These are phyloP conservation scores for Cytospora piceae DNA, from an alignment of 2,329 filamentous ascomycete species.

Conservation along the genomic window DNA sequence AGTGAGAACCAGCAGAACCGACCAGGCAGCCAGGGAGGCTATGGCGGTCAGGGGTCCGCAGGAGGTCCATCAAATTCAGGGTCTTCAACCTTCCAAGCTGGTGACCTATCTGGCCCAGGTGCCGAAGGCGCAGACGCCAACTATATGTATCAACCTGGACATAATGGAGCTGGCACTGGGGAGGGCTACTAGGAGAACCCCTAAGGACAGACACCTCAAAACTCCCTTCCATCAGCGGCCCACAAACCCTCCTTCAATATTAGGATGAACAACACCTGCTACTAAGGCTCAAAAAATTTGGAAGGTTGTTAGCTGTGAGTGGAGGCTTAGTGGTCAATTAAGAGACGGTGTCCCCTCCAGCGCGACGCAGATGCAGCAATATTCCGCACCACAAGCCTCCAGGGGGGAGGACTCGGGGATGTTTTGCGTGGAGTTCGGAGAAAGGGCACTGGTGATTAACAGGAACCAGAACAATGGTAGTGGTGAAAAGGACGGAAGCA, in stretches of 20 bases:
- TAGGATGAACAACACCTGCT: background rate
- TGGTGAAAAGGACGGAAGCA: slow-evolving; percentile 9
- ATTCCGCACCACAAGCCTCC: background rate
- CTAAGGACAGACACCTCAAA: background rate
- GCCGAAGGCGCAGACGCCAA: slow-evolving; percentile 48
- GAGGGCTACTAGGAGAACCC: slow-evolving; percentile 53
- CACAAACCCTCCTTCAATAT: background rate
- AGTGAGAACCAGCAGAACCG: slow-evolving; percentile 57
- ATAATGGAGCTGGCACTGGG: slow-evolving; percentile 60
- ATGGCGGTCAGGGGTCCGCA: slow-evolving; percentile 48
- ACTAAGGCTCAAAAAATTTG: background rate
- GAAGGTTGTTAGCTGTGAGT: background rate
- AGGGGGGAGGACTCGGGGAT: background rate
- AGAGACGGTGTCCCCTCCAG: background rate
- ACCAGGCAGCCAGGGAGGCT: slow-evolving; percentile 56
- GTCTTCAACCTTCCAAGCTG: slow-evolving; percentile 48
- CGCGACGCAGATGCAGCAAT: slow-evolving; percentile 6
- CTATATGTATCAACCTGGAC: slow-evolving; percentile 61
- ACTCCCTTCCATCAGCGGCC: background rate
- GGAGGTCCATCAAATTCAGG: slow-evolving; percentile 44
- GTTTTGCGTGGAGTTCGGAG: background rate
- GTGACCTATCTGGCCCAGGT: slow-evolving; percentile 49
- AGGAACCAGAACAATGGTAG: slow-evolving; percentile 6
- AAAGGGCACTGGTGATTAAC: slow-evolving; percentile 5
- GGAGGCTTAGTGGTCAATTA: background rate